Percentiles rank a stretch among this genome's conserved stretches.
These are phyloP conservation scores for Onygenales sp. DNA, from an alignment of 2,329 filamentous ascomycete genomes.

Conservation along the genomic window DNA sequence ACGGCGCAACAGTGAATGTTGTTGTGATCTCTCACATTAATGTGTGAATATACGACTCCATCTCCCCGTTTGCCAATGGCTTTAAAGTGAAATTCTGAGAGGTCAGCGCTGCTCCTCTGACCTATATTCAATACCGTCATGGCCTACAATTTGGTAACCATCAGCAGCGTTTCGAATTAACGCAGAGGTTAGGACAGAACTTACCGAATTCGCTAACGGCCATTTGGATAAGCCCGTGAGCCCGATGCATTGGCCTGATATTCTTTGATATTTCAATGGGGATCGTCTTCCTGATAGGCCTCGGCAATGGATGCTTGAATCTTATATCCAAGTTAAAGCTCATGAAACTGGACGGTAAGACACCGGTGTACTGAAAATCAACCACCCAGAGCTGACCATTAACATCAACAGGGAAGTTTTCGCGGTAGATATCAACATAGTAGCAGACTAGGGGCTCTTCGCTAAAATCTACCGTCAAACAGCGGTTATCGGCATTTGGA, in stretches of 20 bases:
- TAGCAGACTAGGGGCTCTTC: conserved; percentile 1
- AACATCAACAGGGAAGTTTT: conserved; percentile 5
- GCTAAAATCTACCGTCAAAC: conserved; percentile 3
- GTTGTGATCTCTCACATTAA: too few relatives aligned
- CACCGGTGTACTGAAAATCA: conserved; percentile 2
- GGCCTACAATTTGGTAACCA: too few relatives aligned
- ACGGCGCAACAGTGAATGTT: too few relatives aligned
- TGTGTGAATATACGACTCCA: too few relatives aligned
- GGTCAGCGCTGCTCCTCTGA: too few relatives aligned
- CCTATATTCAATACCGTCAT: too few relatives aligned
- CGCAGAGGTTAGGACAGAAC: too few relatives aligned
- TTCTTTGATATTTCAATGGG: not conserved
- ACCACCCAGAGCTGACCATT: conserved; percentile 5
- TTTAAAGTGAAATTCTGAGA: too few relatives aligned
- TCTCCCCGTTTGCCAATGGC: too few relatives aligned
- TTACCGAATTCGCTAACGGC: not conserved
- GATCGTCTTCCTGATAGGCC: not conserved
- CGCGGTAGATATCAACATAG: conserved; percentile 2
- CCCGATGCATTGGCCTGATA: not conserved
- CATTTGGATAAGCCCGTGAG: not conserved
- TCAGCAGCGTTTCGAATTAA: too few relatives aligned
- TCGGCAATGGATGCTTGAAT: not conserved
- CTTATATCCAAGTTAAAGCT: conserved; percentile 1
- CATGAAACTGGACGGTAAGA: conserved; percentile 2
- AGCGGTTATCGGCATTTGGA: not conserved